A percentile compares a stretch with the other conserved stretches of the same genome.
phyloP scores from a whole-genome alignment of 495 filamentous ascomycete species.

The Pseudevernia furfuracea region DNA sequence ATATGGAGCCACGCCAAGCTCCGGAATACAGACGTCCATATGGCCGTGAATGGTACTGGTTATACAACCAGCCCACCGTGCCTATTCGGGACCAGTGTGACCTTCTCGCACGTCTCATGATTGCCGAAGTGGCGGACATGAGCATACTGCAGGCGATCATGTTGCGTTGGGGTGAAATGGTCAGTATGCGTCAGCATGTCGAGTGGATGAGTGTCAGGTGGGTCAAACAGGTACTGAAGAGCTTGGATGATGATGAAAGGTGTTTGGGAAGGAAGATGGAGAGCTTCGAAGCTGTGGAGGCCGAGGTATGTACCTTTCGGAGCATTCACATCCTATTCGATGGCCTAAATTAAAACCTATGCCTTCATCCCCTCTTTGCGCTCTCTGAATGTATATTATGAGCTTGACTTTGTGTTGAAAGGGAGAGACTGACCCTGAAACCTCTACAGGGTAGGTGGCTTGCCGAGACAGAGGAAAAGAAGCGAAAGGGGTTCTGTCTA shows the following conservation, averaged over 20 bases:
- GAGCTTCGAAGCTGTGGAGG: background rate
- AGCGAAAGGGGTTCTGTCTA: background rate
- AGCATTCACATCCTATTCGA: background rate
- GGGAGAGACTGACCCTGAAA: background rate
- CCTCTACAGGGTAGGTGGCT: background rate
- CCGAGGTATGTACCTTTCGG: background rate
- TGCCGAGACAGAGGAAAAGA: background rate
- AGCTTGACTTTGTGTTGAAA: background rate
- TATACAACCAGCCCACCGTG: background rate
- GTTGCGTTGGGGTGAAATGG: background rate
- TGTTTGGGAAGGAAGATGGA: slow-evolving; percentile 1
- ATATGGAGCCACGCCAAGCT: background rate
- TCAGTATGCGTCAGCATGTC: background rate
- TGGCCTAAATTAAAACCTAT: background rate
- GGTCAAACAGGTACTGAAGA: background rate
- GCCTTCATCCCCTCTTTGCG: too few species aligned
- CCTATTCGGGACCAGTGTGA: background rate
- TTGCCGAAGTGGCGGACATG: slow-evolving; percentile 2
- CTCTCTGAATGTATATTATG: background rate
- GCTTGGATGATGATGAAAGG: background rate
- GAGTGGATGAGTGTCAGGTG: background rate
- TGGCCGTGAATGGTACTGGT: background rate
- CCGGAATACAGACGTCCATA: background rate
- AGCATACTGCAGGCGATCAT: background rate
- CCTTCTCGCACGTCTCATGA: background rate